Evolutionary conservation across 768 basidiomycete genomes (phyloP), one percentile per base, ranked within the genome.

Genomic region (Tulasnella sp.): DNA sequence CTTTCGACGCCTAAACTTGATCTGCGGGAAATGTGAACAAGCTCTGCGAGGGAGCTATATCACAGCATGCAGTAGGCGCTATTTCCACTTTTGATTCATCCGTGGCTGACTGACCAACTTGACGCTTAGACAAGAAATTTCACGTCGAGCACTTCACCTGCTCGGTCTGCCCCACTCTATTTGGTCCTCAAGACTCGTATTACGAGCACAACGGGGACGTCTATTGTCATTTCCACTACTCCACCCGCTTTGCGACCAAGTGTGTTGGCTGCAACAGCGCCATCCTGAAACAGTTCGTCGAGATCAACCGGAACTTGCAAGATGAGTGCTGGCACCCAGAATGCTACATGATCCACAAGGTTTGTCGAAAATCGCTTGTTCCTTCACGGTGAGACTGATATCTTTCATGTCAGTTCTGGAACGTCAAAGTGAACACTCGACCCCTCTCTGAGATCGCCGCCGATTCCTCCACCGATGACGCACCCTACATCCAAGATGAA

Each of bases 311-410:
- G 61, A 98, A 98, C 72, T 90, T 88, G 80, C 79, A 85, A 64
- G 93, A 99, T 72, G 96, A 99, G 74, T 98, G 94, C 68, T 99
- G 96, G 94, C 96, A 99, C 78, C 96, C 96, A 56, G 96, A 99
- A 71, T 99, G 96, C 71, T 97, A 98, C 72, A 97, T 97, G 94
- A 97, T 99, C 65, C 94, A 97, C 73, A 98, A 98, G 79, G 93
- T 94, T 63, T 59, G 79, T 60, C 2, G 31, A 38, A 5, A 7
- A 38, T 38, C 5, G 8, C 52, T 57, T 51, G 19, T 10, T 61
- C 12, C 49, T 48, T 15, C 29, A 31, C 24, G 38, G 27, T 27
- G 22, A 8, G 44, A 27, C 51, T 48, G 29, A 44, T 51, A 44
- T 59, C 19, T 17, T 59, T 30, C 31, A 17, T 50, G 9, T 46